Conservation (phyloP, 2,329 filamentous ascomycete genomes). For the Colletotrichum viniferum region DNA sequence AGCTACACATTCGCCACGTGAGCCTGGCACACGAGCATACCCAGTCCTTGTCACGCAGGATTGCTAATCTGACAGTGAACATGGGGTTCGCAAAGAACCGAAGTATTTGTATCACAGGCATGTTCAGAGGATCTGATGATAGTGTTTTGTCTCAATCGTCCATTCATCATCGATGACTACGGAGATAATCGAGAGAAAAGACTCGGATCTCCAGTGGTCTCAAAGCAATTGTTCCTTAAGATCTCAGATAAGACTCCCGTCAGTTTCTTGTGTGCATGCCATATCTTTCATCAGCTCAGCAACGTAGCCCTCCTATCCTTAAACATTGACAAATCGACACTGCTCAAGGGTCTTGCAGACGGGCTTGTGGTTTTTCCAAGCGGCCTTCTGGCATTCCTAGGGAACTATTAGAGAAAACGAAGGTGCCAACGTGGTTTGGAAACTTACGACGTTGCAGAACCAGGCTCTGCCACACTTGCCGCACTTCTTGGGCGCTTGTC, state of each 20-base stretch:
- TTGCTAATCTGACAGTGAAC: neutral
- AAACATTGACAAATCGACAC: neutral
- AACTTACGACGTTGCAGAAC: conserved; percentile 23
- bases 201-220: neutral
- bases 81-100: neutral
- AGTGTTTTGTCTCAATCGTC: neutral
- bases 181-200: neutral
- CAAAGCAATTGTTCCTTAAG: neutral
- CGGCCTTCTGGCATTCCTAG: neutral
- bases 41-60: neutral
- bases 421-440: neutral
- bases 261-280: neutral
- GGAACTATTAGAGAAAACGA: neutral
- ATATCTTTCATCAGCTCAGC: neutral
- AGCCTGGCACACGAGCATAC: neutral
- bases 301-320: neutral
- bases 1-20: neutral
- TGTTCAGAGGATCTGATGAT: neutral
- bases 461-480: conserved; percentile 18
- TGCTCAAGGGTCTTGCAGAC: neutral
- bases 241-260: neutral
- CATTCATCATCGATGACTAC: neutral
- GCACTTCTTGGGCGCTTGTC: conserved; percentile 11
- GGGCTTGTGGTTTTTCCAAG: neutral
- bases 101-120: neutral